A percentile compares a stretch with the other conserved stretches of the same genome.
Evolutionary conservation across 1,284 basidiomycete genomes (phyloP).

Genomic region (Meripilus lineatus): DNA sequence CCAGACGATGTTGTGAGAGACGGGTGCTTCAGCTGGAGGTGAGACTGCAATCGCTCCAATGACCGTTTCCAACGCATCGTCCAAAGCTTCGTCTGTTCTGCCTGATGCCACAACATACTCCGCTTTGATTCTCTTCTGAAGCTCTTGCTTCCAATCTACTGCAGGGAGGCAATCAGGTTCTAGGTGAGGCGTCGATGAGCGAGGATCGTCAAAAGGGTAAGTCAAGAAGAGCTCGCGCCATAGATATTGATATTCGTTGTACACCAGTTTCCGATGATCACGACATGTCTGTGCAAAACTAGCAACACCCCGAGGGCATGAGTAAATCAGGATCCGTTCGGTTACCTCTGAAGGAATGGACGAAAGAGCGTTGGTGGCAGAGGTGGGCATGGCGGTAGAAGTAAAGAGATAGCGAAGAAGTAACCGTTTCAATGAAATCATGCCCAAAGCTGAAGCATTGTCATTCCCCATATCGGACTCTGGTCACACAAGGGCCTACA

Average conservation of each 20-base stretch:
- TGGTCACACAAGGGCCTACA: too few relatives aligned
- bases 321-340: constrained; percentile 50
- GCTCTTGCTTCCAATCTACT: constrained; percentile 27
- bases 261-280: constrained; percentile 41
- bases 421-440: too few relatives aligned
- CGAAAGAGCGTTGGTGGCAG: too few relatives aligned
- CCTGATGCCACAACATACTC: constrained; percentile 18
- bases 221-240: constrained; percentile 60
- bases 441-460: too few relatives aligned
- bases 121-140: constrained; percentile 28
- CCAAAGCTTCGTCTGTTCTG: constrained; percentile 12
- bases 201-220: constrained; percentile 57
- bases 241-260: constrained; percentile 49
- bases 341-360: constrained; percentile 51
- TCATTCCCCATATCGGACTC: too few relatives aligned
- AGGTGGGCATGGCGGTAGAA: too few relatives aligned
- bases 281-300: constrained; percentile 51
- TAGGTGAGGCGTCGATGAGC: too few relatives aligned
- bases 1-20: constrained; percentile 32
- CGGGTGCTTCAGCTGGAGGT: constrained; percentile 17
- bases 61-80: constrained; percentile 37
- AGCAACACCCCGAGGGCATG: constrained; percentile 49
- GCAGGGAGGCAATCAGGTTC: constrained; percentile 1
- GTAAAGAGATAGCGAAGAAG: too few relatives aligned
- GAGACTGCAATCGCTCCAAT: constrained; percentile 15